Percentiles rank a stretch among this genome's conserved stretches.
phyloP scores from a whole-genome alignment of 257 asterid genomes.

The Paulownia fortunei region DNA sequence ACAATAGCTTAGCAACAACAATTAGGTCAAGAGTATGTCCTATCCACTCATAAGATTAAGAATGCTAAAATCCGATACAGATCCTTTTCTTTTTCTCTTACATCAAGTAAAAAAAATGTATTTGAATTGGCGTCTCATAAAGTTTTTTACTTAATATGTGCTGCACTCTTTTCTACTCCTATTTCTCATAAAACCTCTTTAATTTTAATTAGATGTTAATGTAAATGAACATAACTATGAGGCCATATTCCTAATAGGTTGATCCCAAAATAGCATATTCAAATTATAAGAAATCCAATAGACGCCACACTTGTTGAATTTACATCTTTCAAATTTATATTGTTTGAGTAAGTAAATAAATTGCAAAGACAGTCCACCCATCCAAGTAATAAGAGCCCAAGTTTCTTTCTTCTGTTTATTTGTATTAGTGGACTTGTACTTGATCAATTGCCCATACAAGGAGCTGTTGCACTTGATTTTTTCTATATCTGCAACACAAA shows the following conservation, averaged over 20 bases:
- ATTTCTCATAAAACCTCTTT: not conserved
- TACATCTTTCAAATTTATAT: constrained; percentile 10
- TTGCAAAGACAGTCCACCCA: not conserved
- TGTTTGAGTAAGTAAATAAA: not conserved
- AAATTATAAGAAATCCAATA: constrained; percentile 18
- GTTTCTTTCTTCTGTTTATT: not conserved
- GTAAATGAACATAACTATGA: constrained; percentile 2
- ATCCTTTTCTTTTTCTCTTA: not conserved
- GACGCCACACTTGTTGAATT: not conserved
- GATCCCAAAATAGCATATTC: not conserved
- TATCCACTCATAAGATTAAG: not conserved
- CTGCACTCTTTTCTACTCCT: not conserved
- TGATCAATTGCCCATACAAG: not conserved
- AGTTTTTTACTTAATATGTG: too few species aligned
- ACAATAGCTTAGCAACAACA: constrained; percentile 15
- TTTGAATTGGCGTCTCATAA: not conserved
- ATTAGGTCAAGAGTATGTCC: constrained; percentile 5
- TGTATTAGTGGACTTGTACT: not conserved
- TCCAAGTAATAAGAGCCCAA: not conserved
- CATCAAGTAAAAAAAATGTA: not conserved
- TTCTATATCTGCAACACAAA: not conserved
- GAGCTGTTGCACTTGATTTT: constrained; percentile 1
- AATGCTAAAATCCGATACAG: not conserved
- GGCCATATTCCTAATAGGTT: constrained; percentile 3
- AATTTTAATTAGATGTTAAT: not conserved